phyloP scores from a whole-genome alignment of 148 eudicot genomes.

The Silene latifolia region DNA sequence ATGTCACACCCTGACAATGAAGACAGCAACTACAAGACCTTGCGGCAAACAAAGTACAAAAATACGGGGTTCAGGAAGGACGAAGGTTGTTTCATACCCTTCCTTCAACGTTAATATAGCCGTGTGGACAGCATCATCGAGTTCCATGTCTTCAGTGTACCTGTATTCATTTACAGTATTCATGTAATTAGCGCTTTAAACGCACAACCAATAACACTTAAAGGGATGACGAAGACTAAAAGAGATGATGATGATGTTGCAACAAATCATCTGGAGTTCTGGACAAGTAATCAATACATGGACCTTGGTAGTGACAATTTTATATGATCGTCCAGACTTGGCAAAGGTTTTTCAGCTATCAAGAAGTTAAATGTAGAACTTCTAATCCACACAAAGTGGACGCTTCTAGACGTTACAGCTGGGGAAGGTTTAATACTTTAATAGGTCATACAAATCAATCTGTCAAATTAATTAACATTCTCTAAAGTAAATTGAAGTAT shows the following conservation, averaged over 20 bases:
- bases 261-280: neutral
- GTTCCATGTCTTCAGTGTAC: slow-evolving; percentile 98
- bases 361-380: no score
- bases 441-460: no score
- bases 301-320: neutral
- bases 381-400: no score
- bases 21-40: no score
- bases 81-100: slow-evolving; percentile 50
- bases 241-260: neutral
- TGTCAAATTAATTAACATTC: no score
- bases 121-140: slow-evolving; percentile 98
- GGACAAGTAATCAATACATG: neutral
- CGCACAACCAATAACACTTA: neutral
- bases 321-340: no score
- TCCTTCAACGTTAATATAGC: slow-evolving; percentile 95
- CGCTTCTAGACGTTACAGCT: no score
- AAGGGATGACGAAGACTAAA: neutral
- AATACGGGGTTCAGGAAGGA: neutral
- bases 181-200: neutral
- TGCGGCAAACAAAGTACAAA: no score
- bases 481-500: no score
- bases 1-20: no score
- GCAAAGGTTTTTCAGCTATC: no score
- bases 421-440: no score
- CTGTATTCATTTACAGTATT: slow-evolving; percentile 35